Base-by-base conservation (phyloP, 345 rosid species). In the Jatropha curcas region DNA sequence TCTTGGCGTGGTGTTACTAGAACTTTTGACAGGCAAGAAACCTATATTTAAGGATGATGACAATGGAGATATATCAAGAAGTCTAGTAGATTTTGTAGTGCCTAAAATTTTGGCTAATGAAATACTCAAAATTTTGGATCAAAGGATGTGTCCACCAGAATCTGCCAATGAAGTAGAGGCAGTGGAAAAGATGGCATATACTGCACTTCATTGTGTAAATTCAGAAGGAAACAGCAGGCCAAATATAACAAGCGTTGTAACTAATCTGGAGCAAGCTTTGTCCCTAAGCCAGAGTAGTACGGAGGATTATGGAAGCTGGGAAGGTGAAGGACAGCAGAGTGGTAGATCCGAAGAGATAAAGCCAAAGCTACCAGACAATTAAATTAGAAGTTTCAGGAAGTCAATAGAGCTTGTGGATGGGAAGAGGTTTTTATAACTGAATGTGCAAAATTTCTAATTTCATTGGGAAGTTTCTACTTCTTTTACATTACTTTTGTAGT, bases 131-230 rank as follows among this genome's bases (percentile, higher is more conserved):
- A 71, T 90, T 25, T 71, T 93, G 85, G 98, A 93, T 45, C 3
- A 28, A 4, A 82, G 96, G 63, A 89, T 90, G 0, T 86, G 86
- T 14, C 75, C 68, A 0, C 91, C 94, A 20, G 87, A 69, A 75
- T 60, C 73, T 48, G 53, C 0, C 24, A 82, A 74, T 30, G 97
- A 89, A 74, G 80, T 81, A 30, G 97, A 93, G 65, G 97, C 97
- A 31, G 89, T 91, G 79, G 94, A 89, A 84, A 83, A 87, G 50
- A 87, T 92, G 80, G 93, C 87, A 3, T 81, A 89, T 53, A 92
- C 86, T 9, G 97, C 97, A 25, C 81, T 84, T 86, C 97, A 79
- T 43, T 94, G 95, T 76, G 95, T 92, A 74, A 85, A 85, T 76
- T 69, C 81, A 62, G 94, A 92, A 73, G 96, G 94, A 43, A 89